Evolutionary conservation across 1,139 yeast genomes (phyloP).

Genomic region (Kluyveromyces sp.): DNA sequence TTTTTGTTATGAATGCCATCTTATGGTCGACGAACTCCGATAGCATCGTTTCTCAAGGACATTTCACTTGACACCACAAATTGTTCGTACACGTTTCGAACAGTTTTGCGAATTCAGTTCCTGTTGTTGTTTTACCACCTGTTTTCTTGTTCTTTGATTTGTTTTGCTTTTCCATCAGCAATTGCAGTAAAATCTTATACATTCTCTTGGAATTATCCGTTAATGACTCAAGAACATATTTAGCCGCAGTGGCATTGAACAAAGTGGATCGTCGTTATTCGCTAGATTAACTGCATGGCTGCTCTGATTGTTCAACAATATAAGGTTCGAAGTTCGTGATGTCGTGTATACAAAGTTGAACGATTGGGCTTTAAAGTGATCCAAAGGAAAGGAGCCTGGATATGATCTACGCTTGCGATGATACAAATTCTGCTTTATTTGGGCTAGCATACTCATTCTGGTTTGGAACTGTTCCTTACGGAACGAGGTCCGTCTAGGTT

Average conservation of each 20-base stretch:
- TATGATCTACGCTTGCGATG: slow-evolving; percentile 67
- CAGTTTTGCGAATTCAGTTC: slow-evolving; percentile 56
- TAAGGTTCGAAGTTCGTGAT: slow-evolving; percentile 69
- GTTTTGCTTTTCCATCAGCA: slow-evolving; percentile 11
- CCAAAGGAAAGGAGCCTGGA: slow-evolving; percentile 81
- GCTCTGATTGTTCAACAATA: slow-evolving; percentile 56
- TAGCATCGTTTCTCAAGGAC: slow-evolving; percentile 70
- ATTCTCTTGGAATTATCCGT: slow-evolving; percentile 72
- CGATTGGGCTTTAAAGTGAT: slow-evolving; percentile 56
- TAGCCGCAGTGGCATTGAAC: slow-evolving; percentile 52
- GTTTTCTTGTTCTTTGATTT: slow-evolving; percentile 23
- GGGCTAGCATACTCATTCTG: slow-evolving; percentile 55
- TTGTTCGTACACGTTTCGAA: slow-evolving; percentile 65
- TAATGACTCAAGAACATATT: slow-evolving; percentile 71
- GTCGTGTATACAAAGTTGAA: slow-evolving; percentile 81
- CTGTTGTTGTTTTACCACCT: slow-evolving; percentile 44
- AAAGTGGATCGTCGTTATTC: slow-evolving; percentile 40
- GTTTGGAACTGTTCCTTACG: slow-evolving; percentile 64
- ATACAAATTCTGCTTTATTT: slow-evolving; percentile 59
- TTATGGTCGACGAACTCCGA: slow-evolving; percentile 88
- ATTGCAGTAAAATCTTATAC: slow-evolving; percentile 54
- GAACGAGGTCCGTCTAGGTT: slow-evolving; percentile 73
- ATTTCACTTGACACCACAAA: slow-evolving; percentile 81
- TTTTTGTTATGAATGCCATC: slow-evolving; percentile 66
- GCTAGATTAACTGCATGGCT: slow-evolving; percentile 64